Evolutionary conservation across 495 filamentous ascomycete genomes (phyloP).

Genomic region (Cladorrhinum samala): DNA sequence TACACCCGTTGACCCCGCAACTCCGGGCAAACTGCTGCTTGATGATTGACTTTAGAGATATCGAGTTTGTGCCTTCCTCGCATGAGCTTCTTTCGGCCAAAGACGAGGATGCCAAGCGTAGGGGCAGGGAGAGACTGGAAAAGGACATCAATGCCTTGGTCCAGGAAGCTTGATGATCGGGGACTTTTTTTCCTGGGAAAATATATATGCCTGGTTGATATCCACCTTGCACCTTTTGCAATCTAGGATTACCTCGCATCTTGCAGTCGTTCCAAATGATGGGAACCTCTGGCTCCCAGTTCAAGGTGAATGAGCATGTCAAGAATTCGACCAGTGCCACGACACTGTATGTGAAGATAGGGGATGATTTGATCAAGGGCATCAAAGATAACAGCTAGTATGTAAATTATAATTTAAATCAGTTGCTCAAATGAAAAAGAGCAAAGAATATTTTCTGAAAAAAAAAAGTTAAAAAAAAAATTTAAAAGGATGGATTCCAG

Average conservation of each 20-base stretch:
- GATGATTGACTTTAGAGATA: constrained; percentile 88
- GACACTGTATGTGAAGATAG: constrained; percentile 67
- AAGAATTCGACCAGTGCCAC: constrained; percentile 70
- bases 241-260: constrained; percentile 66
- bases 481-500: no score
- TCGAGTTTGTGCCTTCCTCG: constrained; percentile 75
- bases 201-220: constrained; percentile 70
- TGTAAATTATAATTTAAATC: no score
- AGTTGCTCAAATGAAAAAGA: no score
- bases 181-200: constrained; percentile 82
- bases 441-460: no score
- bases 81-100: constrained; percentile 71
- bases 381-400: neutral
- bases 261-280: constrained; percentile 74
- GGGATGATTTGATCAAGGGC: constrained; percentile 51
- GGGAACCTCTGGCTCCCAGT: constrained; percentile 64
- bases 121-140: constrained; percentile 58
- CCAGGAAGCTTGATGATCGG: constrained; percentile 53
- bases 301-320: constrained; percentile 69
- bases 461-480: no score
- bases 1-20: constrained; percentile 65
- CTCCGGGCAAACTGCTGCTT: constrained; percentile 71
- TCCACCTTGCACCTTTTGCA: constrained; percentile 86
- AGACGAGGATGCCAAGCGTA: constrained; percentile 56
- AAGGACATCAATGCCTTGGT: constrained; percentile 67